Evolutionary conservation across 2,329 filamentous ascomycete species (phyloP), one percentile per base, ranked within the genome.

Genomic region (Phialophora tarda): DNA sequence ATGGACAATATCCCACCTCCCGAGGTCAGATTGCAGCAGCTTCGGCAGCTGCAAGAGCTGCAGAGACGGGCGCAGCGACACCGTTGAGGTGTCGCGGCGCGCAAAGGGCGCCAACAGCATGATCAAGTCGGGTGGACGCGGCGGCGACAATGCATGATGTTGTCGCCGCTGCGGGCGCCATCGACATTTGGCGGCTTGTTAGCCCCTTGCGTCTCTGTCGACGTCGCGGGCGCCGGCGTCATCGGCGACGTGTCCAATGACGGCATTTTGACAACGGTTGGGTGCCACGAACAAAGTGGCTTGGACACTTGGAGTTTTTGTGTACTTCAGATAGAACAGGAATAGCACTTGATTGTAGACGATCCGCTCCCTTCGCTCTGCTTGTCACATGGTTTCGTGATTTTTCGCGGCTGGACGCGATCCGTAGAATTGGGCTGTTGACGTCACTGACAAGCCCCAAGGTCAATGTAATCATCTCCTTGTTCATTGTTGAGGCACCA

Each of bases 251-350:
- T 44, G 38, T n/a, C 12, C 3, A 34, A 34, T 34, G 32, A 34
- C 32, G 8, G 6, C 38, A 44, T 44, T 44, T 44, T 44, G 38
- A 44, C 38, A 17, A 44, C 17, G 17, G 7, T 17, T 7, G 38
- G 2, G 17, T n/a, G 38, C 38, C 38, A n/a, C 14, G 38, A 44
- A 44, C 38, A 44, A 44, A 44, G 38, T 17, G 14, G 17, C 38
- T 44, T 44, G 38, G 38, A 44, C 38, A 44, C 38, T 44, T 44
- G 38, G 38, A 51, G 24, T 51, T 50, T 21, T 26, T 24, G 21
- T 51, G 21, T 51, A 28, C 48, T 51, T 48, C 48, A 23, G 21
- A 51, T 51, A 51, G 48, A 48, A 51, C 24, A 51, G 48, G 48
- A 44, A 44, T 44, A 8, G 38, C 38, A 44, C 5, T n/a, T 44